Evolutionary conservation across 192 early-diverging fungal genomes (phyloP), one percentile per base, ranked within the genome.

Genomic region (Endogone sp.): DNA sequence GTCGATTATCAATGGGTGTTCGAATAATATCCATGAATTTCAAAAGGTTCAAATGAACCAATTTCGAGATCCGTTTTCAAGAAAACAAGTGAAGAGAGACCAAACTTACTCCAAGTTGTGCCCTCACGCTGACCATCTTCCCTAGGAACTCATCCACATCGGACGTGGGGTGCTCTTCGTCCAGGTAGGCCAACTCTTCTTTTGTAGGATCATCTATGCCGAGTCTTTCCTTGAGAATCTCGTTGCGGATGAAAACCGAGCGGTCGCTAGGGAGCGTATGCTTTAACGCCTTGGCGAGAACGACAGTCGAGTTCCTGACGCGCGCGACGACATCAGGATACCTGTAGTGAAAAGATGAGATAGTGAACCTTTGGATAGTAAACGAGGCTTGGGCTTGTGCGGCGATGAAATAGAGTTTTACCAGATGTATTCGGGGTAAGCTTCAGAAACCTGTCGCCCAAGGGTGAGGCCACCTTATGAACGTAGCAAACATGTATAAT

Each of bases 371-470:
- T 59, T 58, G 10, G n/a, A n/a, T n/a, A n/a, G n/a, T n/a, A n/a
- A n/a, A n/a, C n/a, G n/a, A n/a, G n/a, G n/a, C n/a, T n/a, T n/a
- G n/a, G n/a, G n/a, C n/a, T n/a, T n/a, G n/a, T n/a, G n/a, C n/a
- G n/a, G n/a, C n/a, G n/a, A n/a, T n/a, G 37, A 49, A 16, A 49
- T 16, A 49, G 37, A 6, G 54, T 4, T 28, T 67, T 75, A 76
- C 92, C 92, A 95, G 29, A 82, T 66, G 69, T 99, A 99, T n/a
- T 90, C 90, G 20, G 98, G 96, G 66, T 95, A 98, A 3, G 67
- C 69, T 0, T 71, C 29, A 6, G 79, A 77, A 23, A 89, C 75
- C 82, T 97, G 93, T 67, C 87, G 84, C 37, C 84, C 94, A 28
- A 95, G 80, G 0, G 93, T 87, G 24, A 98, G 84, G 2, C 98